Conservation (phyloP, 1,284 basidiomycete species). For the Golubevia sp. region DNA sequence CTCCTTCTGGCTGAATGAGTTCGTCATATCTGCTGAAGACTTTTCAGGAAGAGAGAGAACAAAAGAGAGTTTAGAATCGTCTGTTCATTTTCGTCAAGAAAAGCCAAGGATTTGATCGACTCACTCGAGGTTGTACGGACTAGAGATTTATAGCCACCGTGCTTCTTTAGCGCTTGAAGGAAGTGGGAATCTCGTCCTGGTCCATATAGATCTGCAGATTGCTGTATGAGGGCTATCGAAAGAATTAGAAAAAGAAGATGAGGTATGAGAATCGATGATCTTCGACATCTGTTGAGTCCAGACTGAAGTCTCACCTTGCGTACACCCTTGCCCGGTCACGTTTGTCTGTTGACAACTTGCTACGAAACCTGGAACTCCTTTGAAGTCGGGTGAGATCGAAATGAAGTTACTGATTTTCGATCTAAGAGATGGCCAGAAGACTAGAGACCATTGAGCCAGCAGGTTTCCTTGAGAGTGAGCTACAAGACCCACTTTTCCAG, state of each 20-base stretch:
- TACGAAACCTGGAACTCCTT: conserved; percentile 9
- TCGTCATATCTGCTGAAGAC: conserved; percentile 13
- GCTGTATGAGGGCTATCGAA: too few relatives aligned
- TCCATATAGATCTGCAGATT: too few relatives aligned
- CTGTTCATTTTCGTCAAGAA: too few relatives aligned
- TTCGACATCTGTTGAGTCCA: conserved; percentile 9
- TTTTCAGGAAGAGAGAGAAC: too few relatives aligned
- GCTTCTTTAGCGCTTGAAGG: conserved; percentile 5
- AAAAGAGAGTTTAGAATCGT: too few relatives aligned
- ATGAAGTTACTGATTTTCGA: conserved; percentile 7
- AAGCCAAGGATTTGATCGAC: too few relatives aligned
- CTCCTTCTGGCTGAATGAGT: conserved; percentile 9
- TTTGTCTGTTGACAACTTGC: neutral
- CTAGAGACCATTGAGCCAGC: conserved; percentile 19
- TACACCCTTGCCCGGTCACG: neutral
- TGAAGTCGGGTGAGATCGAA: conserved; percentile 13
- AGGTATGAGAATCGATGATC: too few relatives aligned
- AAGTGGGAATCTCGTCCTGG: too few relatives aligned
- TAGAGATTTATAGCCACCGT: conserved; percentile 4
- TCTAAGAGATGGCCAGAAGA: conserved; percentile 13
- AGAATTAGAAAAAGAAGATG: too few relatives aligned
- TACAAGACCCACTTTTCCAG: conserved; percentile 10
- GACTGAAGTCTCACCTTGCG: neutral
- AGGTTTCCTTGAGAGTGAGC: conserved; percentile 22
- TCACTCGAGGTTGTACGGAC: conserved; percentile 11